These are phyloP conservation scores for Pseudocohnilembus persalinus DNA, from an alignment of 169 alveolate genomes.

Conservation along the genomic window DNA sequence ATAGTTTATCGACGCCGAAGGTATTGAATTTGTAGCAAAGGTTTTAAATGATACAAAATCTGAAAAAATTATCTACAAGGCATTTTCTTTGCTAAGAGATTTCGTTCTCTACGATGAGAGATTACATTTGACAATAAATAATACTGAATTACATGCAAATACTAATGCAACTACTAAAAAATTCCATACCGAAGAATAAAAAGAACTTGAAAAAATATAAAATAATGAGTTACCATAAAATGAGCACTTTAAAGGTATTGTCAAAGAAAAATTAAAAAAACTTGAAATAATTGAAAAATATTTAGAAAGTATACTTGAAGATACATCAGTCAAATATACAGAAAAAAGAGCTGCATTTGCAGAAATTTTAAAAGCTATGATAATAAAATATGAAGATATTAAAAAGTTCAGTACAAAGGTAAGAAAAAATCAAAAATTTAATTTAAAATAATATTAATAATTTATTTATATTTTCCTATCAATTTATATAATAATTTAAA, in stretches of 20 bases:
- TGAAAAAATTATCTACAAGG: slow-evolving; percentile 5
- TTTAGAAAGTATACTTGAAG: background rate
- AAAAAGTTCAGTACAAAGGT: too few species aligned
- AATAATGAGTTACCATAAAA: slow-evolving; percentile 4
- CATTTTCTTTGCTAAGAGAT: slow-evolving; percentile 10
- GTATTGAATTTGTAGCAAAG: background rate
- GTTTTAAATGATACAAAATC: slow-evolving; percentile 8
- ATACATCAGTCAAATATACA: background rate
- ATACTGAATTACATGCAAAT: slow-evolving; percentile 3
- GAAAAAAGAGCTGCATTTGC: background rate
- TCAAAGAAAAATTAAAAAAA: slow-evolving; percentile 9
- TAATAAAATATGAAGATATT: too few species aligned
- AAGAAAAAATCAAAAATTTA: too few species aligned
- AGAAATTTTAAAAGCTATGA: too few species aligned
- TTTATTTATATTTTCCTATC: too few species aligned
- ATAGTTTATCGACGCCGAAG: slow-evolving; percentile 20
- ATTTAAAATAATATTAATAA: too few species aligned
- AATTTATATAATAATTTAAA: too few species aligned
- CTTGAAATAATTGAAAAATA: background rate
- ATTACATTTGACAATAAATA: slow-evolving; percentile 15
- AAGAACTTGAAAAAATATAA: background rate
- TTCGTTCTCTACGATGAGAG: slow-evolving; percentile 16
- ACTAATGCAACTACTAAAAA: slow-evolving; percentile 11
- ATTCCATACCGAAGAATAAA: background rate
- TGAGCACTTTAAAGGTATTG: slow-evolving; percentile 12